Conservation (phyloP, 441 rosid genomes). For the Melastoma candidum region DNA sequence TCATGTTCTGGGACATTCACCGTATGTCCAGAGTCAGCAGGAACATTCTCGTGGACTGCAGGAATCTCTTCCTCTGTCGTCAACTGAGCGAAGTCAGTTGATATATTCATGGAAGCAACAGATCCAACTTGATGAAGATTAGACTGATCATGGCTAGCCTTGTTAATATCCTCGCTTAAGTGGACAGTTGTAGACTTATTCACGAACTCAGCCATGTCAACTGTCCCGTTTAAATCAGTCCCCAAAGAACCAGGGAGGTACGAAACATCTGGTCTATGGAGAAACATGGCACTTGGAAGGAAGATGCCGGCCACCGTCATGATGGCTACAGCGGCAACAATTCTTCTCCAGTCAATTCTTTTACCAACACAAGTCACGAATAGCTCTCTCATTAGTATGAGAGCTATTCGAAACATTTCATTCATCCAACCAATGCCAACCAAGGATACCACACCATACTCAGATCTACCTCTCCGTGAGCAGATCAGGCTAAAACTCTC, state of each 20-base stretch:
- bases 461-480: too few species aligned
- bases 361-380: conserved; percentile 26
- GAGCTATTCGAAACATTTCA: conserved; percentile 12
- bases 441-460: too few species aligned
- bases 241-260: conserved; percentile 21
- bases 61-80: conserved; percentile 13
- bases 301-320: conserved; percentile 37
- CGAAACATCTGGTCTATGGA: conserved; percentile 18
- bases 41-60: conserved; percentile 4
- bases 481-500: too few species aligned
- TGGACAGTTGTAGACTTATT: conserved; percentile 9
- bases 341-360: conserved; percentile 44
- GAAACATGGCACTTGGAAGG: conserved; percentile 32
- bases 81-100: conserved; percentile 15
- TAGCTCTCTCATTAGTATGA: conserved; percentile 29
- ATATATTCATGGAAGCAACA: conserved; percentile 23
- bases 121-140: conserved; percentile 19
- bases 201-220: too few species aligned
- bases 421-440: too few species aligned
- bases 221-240: conserved; percentile 25
- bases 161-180: conserved; percentile 27
- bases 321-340: conserved; percentile 33
- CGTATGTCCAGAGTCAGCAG: conserved; percentile 13
- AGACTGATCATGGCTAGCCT: conserved; percentile 27
- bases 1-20: conserved; percentile 1